Conservation (phyloP, 2,329 filamentous ascomycete genomes). For the Ophiostoma pallidulum region DNA sequence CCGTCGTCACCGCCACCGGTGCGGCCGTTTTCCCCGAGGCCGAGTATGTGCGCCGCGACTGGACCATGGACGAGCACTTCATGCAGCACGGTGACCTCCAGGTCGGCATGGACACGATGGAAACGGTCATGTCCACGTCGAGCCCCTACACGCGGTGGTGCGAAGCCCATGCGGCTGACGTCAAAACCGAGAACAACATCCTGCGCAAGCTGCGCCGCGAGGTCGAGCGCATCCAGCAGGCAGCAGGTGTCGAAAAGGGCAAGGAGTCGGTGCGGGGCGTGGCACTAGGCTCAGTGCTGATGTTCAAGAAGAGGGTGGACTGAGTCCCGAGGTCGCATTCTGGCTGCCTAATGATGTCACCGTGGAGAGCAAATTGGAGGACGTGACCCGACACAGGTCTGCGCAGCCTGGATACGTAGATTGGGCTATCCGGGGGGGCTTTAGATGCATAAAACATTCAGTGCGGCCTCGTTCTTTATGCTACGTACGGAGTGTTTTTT, state of each 20-base stretch:
- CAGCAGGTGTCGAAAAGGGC: conserved; percentile 27
- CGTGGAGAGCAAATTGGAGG: no score
- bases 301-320: conserved; percentile 1
- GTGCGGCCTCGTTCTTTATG: no score
- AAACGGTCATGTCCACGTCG: conserved; percentile 27
- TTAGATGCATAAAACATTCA: no score
- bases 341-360: no score
- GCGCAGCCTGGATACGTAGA: no score
- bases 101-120: conserved; percentile 25
- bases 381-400: no score
- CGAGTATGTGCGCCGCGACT: conserved; percentile 33
- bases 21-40: conserved; percentile 31
- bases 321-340: not conserved
- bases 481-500: no score
- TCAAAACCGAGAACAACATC: conserved; percentile 30
- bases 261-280: conserved; percentile 19
- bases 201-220: conserved; percentile 10
- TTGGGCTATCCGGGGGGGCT: no score
- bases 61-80: conserved; percentile 25
- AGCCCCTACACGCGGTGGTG: conserved; percentile 36
- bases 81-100: not conserved
- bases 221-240: conserved; percentile 20
- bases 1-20: no score
- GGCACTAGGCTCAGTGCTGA: conserved; percentile 3
- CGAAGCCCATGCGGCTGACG: conserved; percentile 32